Evolutionary conservation across 2,329 filamentous ascomycete species (phyloP).

Genomic region (Aspergillus arachidicola): DNA sequence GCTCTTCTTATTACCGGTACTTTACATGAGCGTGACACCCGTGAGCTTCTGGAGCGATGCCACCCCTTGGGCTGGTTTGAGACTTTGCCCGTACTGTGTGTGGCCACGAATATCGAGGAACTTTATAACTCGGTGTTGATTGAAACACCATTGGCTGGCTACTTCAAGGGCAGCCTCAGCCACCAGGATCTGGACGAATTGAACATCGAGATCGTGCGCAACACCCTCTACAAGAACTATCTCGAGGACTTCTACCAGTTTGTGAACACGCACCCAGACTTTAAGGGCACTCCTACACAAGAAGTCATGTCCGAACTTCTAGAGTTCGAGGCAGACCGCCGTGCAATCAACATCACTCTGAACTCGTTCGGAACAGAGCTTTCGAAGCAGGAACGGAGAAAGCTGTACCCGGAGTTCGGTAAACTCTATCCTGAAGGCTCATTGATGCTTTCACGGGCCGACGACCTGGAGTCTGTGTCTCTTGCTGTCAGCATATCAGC

Average conservation of each 20-base stretch:
- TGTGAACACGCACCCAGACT: conserved; percentile 84
- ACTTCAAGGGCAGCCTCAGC: conserved; percentile 95
- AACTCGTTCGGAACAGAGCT: conserved; percentile 98
- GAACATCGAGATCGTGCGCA: conserved; percentile 98
- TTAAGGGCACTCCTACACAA: conserved; percentile 83
- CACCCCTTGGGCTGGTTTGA: conserved; percentile 99
- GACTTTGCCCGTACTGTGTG: conserved; percentile 96
- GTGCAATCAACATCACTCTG: conserved; percentile 98
- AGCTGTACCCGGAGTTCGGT: conserved; percentile 92
- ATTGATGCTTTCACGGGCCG: conserved; percentile 89
- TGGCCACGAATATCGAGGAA: conserved; percentile 97
- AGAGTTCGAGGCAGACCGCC: conserved; percentile 93
- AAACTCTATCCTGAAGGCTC: conserved; percentile 92
- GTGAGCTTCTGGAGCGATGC: conserved; percentile 91
- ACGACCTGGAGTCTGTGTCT: conserved; percentile 91
- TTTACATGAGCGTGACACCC: conserved; percentile 93
- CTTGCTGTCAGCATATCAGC: conserved; percentile 89
- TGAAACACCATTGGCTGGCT: conserved; percentile 91
- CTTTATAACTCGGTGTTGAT: conserved; percentile 97
- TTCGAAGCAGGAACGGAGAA: conserved; percentile 89
- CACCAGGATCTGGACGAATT: conserved; percentile 97
- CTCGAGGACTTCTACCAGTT: conserved; percentile 96
- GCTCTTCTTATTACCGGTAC: conserved; percentile 97
- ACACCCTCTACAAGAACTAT: conserved; percentile 99
- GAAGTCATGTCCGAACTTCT: conserved; percentile 96